phyloP scores from a whole-genome alignment of 106 monocot species.

The Phalaenopsis aphrodite region DNA sequence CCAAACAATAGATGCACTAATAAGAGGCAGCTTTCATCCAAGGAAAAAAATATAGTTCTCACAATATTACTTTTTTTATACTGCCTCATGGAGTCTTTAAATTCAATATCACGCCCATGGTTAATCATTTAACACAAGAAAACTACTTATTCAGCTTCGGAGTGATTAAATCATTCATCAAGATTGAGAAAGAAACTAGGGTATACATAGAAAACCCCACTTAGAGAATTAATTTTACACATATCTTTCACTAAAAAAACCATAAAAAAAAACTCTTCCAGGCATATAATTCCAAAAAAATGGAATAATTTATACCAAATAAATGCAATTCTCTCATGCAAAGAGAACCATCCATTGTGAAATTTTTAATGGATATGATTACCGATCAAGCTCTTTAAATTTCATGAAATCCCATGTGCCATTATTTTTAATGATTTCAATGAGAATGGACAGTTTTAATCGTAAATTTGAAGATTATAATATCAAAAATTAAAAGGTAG shows the following conservation, averaged over 20 bases:
- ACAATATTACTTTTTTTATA: background rate
- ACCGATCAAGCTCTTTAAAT: background rate
- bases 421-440: background rate
- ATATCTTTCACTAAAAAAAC: background rate
- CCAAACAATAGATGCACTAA: background rate
- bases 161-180: background rate
- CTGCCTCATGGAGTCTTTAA: background rate
- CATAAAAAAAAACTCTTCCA: background rate
- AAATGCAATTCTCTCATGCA: background rate
- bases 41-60: background rate
- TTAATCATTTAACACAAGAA: background rate
- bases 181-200: background rate
- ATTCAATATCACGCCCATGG: background rate
- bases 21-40: background rate
- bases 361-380: background rate
- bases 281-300: background rate
- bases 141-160: background rate
- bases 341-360: background rate
- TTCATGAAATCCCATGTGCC: background rate
- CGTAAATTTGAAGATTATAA: background rate
- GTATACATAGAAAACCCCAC: background rate
- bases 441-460: background rate
- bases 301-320: background rate
- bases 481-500: background rate
- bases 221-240: background rate